These are phyloP conservation scores for Goniomonas avonlea DNA, from an alignment of 78 protist species.

Conservation along the genomic window DNA sequence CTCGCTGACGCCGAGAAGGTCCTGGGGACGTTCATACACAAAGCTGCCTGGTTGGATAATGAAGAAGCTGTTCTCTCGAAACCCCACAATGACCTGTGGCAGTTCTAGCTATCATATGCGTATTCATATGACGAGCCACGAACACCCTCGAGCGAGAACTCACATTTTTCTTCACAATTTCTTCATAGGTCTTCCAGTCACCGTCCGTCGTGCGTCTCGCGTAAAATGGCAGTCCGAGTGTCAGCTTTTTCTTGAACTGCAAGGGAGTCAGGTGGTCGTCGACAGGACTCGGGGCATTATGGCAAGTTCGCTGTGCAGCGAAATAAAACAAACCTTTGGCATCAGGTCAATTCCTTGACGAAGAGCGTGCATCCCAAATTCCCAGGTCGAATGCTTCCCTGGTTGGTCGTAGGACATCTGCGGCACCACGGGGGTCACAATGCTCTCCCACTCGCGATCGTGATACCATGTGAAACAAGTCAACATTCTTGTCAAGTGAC, in stretches of 20 bases:
- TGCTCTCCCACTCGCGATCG: neutral
- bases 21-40: too few relatives aligned
- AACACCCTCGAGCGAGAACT: too few relatives aligned
- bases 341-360: too few relatives aligned
- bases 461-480: neutral
- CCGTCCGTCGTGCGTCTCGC: neutral
- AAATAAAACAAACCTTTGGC: too few relatives aligned
- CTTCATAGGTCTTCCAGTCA: conserved; percentile 17
- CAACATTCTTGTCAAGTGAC: neutral
- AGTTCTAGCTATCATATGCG: too few relatives aligned
- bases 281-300: neutral
- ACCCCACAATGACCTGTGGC: too few relatives aligned
- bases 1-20: too few relatives aligned
- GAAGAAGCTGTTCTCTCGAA: too few relatives aligned
- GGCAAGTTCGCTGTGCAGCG: neutral
- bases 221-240: conserved; percentile 1
- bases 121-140: too few relatives aligned
- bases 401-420: conserved; percentile 1
- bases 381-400: neutral
- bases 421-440: neutral
- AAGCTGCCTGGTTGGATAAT: too few relatives aligned
- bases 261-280: neutral
- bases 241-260: neutral
- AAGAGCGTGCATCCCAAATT: too few relatives aligned
- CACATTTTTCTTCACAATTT: neutral